Conservation (phyloP, 2,329 filamentous ascomycete genomes). For the Phialocephala sp. region DNA sequence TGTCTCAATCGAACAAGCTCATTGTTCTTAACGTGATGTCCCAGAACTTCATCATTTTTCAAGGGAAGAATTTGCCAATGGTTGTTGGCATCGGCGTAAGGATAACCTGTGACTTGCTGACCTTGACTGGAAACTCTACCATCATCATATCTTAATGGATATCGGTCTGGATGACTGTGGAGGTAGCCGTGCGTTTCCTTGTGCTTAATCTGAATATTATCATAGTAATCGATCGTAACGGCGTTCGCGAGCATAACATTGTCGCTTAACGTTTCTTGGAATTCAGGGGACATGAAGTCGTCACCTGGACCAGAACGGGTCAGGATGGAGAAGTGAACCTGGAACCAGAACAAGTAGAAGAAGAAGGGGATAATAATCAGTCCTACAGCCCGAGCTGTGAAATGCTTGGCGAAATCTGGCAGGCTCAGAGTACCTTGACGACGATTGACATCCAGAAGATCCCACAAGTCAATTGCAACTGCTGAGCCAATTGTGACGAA, state of each 20-base stretch:
- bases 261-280: slow-evolving; percentile 95
- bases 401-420: slow-evolving; percentile 84
- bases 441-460: slow-evolving; percentile 87
- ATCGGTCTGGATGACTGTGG: slow-evolving; percentile 88
- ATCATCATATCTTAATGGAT: slow-evolving; percentile 95
- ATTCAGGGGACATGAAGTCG: slow-evolving; percentile 98
- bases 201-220: slow-evolving; percentile 85
- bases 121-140: slow-evolving; percentile 96
- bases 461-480: slow-evolving; percentile 94
- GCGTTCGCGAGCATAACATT: slow-evolving; percentile 91
- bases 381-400: slow-evolving; percentile 82
- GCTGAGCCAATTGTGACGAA: slow-evolving; percentile 97
- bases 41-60: slow-evolving; percentile 61
- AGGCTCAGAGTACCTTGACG: slow-evolving; percentile 81
- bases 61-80: slow-evolving; percentile 91
- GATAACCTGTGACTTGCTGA: slow-evolving; percentile 97
- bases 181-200: slow-evolving; percentile 98
- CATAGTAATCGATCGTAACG: slow-evolving; percentile 86
- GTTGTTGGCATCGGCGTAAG: slow-evolving; percentile 98
- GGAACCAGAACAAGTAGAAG: slow-evolving; percentile 99
- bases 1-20: slow-evolving; percentile 88
- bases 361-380: slow-evolving; percentile 92
- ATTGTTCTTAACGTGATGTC: slow-evolving; percentile 76
- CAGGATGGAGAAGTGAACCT: slow-evolving; percentile 95
- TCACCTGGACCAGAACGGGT: slow-evolving; percentile 90